A percentile compares a stretch with the other conserved stretches of the same genome.
Conservation (phyloP, 2,329 filamentous ascomycete species). For the Lomentospora prolificans region DNA sequence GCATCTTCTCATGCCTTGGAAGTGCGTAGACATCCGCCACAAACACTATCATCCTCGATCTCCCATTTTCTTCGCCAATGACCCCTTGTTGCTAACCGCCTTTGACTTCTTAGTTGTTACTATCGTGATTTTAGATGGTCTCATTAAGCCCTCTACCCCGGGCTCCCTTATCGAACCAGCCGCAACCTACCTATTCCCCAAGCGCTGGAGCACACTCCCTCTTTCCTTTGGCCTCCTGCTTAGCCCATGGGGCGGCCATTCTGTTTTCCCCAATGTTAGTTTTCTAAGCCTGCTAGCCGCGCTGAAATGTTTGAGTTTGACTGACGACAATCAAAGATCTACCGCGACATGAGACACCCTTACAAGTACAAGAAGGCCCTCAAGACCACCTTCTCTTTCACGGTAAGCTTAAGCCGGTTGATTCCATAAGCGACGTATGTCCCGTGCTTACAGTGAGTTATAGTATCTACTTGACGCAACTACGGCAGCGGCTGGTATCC, state of each 20-base stretch:
- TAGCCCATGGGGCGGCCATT: constrained; percentile 57
- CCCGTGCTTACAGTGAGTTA: neutral
- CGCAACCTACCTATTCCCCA: constrained; percentile 69
- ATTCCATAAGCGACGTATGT: neutral
- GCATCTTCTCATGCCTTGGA: constrained; percentile 81
- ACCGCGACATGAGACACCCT: constrained; percentile 60
- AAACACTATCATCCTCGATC: neutral
- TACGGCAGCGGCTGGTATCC: constrained; percentile 72
- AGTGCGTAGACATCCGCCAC: constrained; percentile 50
- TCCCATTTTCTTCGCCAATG: neutral
- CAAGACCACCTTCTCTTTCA: constrained; percentile 75
- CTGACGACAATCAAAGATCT: no score
- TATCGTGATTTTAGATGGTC: constrained; percentile 75
- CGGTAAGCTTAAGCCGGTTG: constrained; percentile 38
- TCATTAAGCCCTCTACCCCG: constrained; percentile 67
- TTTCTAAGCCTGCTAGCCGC: neutral
- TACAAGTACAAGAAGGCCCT: constrained; percentile 70
- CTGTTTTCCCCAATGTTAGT: constrained; percentile 63
- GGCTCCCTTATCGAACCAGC: constrained; percentile 79
- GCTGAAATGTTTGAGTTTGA: no score
- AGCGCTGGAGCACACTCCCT: constrained; percentile 78
- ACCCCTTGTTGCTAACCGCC: neutral
- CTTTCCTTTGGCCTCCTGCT: constrained; percentile 85
- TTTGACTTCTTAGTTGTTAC: constrained; percentile 53
- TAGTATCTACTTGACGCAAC: constrained; percentile 70